Evolutionary conservation across 2,329 filamentous ascomycete genomes (phyloP).

Genomic region (Amylocarpus encephaloides): DNA sequence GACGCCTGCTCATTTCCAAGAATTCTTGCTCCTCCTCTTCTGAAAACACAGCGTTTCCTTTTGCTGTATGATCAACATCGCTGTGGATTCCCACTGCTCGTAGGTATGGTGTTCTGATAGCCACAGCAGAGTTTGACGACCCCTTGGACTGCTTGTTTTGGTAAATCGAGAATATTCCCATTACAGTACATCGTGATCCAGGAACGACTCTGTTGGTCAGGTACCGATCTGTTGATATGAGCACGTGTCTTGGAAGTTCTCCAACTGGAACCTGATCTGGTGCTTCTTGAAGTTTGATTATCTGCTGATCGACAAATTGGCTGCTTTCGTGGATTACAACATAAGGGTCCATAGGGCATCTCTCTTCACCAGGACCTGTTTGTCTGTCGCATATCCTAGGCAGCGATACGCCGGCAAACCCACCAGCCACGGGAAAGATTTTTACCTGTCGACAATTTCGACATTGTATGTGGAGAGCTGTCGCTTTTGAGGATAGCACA

Average conservation of each 20-base stretch:
- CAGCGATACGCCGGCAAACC: constrained; percentile 80
- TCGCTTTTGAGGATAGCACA: constrained; percentile 93
- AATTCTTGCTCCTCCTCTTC: constrained; percentile 99
- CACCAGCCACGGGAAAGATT: constrained; percentile 67
- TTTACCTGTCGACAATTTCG: constrained; percentile 73
- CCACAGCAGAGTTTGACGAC: constrained; percentile 71
- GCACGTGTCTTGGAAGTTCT: constrained; percentile 87
- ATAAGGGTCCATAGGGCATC: constrained; percentile 90
- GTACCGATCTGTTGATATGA: constrained; percentile 94
- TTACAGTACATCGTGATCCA: constrained; percentile 88
- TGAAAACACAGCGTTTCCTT: constrained; percentile 75
- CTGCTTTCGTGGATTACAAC: constrained; percentile 93
- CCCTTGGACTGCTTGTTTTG: constrained; percentile 84
- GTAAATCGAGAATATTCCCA: constrained; percentile 97
- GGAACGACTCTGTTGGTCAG: constrained; percentile 93
- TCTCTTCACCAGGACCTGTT: constrained; percentile 61
- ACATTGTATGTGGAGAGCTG: constrained; percentile 78
- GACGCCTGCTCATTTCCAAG: constrained; percentile 77
- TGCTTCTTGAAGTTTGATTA: constrained; percentile 95
- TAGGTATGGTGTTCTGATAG: constrained; percentile 91
- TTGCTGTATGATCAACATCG: constrained; percentile 82
- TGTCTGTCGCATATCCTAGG: constrained; percentile 69
- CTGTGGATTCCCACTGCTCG: constrained; percentile 88
- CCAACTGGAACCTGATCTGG: constrained; percentile 96
- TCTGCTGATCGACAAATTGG: constrained; percentile 93